Evolutionary conservation across 202 grass and related monocot genomes (phyloP).

Genomic region (Musa balbisiana): DNA sequence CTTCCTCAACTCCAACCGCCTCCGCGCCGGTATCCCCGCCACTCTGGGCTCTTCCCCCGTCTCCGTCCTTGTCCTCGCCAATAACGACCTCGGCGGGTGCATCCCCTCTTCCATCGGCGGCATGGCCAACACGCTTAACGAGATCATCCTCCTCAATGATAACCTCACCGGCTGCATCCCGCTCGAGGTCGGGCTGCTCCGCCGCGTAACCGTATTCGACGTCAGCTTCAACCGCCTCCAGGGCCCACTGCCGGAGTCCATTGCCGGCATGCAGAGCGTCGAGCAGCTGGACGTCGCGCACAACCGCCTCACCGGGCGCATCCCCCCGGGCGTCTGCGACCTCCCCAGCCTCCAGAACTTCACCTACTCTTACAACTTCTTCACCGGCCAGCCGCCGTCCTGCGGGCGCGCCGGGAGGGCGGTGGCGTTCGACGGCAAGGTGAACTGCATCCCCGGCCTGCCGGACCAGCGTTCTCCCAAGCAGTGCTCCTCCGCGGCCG

Average conservation of each 20-base stretch:
- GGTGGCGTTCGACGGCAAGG: conserved; percentile 34
- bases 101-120: conserved; percentile 60
- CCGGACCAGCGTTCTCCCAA: conserved; percentile 29
- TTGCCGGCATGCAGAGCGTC: conserved; percentile 33
- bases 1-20: conserved; percentile 91
- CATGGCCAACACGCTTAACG: conserved; percentile 62
- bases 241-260: conserved; percentile 30
- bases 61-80: conserved; percentile 76
- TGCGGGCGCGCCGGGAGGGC: background rate
- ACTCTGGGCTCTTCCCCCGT: conserved; percentile 75
- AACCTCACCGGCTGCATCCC: conserved; percentile 59
- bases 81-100: conserved; percentile 67
- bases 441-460: conserved; percentile 63
- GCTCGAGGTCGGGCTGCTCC: conserved; percentile 50
- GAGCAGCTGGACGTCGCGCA: conserved; percentile 56
- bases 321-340: conserved; percentile 41
- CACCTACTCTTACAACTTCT: conserved; percentile 69
- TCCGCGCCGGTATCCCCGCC: conserved; percentile 49
- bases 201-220: conserved; percentile 64
- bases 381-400: conserved; percentile 39
- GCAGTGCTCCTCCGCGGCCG: conserved; percentile 40
- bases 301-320: conserved; percentile 51
- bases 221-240: conserved; percentile 71
- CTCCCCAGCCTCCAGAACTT: conserved; percentile 47
- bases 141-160: conserved; percentile 76